Conservation (phyloP, 495 filamentous ascomycete genomes). For the Penicillium manginii region DNA sequence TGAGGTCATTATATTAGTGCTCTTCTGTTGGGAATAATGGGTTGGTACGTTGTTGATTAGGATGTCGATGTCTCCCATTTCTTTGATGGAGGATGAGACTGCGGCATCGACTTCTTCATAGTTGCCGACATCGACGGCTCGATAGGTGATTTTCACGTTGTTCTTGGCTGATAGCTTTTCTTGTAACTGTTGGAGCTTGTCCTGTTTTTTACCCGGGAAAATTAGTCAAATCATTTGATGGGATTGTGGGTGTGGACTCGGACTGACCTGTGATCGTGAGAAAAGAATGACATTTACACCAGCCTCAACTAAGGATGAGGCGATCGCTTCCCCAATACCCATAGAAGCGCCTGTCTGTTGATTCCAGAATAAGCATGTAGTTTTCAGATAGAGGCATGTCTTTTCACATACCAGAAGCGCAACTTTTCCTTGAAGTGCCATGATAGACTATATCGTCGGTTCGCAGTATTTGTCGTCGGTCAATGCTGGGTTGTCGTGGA, state of each 20-base stretch:
- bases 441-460: neutral
- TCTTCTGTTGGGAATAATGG: neutral
- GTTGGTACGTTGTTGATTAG: slow-evolving; percentile 39
- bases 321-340: slow-evolving; percentile 21
- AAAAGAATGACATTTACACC: neutral
- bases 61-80: slow-evolving; percentile 36
- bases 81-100: slow-evolving; percentile 17
- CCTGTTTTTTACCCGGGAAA: slow-evolving; percentile 8
- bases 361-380: neutral
- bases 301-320: slow-evolving; percentile 2
- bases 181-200: slow-evolving; percentile 24
- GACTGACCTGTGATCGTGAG: slow-evolving; percentile 17
- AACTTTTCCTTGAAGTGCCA: neutral
- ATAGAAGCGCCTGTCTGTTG: slow-evolving; percentile 20
- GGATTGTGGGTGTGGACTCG: neutral
- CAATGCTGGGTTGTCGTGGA: neutral
- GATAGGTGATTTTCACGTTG: slow-evolving; percentile 18
- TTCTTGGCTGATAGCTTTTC: slow-evolving; percentile 5
- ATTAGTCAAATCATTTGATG: no score
- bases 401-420: neutral
- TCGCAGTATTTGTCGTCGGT: neutral
- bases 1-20: neutral
- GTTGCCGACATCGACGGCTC: slow-evolving; percentile 30
- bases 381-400: neutral
- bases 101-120: slow-evolving; percentile 30